Conservation (phyloP, 192 early-diverging fungal genomes). For the Coemansia sp. region DNA sequence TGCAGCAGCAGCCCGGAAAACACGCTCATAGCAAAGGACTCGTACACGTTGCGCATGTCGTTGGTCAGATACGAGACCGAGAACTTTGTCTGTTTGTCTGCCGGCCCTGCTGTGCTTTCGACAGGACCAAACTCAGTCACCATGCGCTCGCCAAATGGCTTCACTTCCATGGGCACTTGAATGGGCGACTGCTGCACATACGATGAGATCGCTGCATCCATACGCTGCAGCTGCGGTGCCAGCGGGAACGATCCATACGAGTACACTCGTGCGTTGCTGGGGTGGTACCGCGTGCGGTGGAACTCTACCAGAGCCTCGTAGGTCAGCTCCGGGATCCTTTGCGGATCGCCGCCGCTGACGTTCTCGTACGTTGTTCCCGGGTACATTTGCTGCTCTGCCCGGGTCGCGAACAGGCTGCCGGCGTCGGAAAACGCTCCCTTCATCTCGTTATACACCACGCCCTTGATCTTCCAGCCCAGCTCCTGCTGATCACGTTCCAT, state of each 20-base stretch:
- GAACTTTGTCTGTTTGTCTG: conserved; percentile 78
- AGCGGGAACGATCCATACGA: conserved; percentile 86
- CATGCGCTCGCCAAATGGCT: conserved; percentile 41
- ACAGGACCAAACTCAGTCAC: conserved; percentile 50
- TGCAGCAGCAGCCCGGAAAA: conserved; percentile 79
- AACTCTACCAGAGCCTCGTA: conserved; percentile 78
- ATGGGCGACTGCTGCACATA: conserved; percentile 55
- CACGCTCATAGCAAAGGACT: conserved; percentile 78
- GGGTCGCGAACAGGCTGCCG: conserved; percentile 71
- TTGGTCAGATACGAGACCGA: conserved; percentile 74
- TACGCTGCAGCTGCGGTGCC: conserved; percentile 66
- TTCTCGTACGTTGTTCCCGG: conserved; percentile 77
- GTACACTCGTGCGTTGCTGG: conserved; percentile 87
- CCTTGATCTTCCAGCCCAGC: conserved; percentile 69
- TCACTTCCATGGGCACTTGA: conserved; percentile 56
- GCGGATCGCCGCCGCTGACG: conserved; percentile 90
- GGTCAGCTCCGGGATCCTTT: conserved; percentile 81
- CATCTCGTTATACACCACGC: conserved; percentile 99
- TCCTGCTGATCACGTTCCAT: conserved; percentile 75
- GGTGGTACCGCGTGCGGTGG: conserved; percentile 85
- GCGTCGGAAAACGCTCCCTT: conserved; percentile 87
- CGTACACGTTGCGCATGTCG: conserved; percentile 73
- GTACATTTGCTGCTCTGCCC: conserved; percentile 79
- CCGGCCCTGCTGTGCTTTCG: conserved; percentile 33
- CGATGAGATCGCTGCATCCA: conserved; percentile 61